These are phyloP conservation scores for Solanum corneliomulleri DNA, from an alignment of 257 asterid species.

Conservation along the genomic window DNA sequence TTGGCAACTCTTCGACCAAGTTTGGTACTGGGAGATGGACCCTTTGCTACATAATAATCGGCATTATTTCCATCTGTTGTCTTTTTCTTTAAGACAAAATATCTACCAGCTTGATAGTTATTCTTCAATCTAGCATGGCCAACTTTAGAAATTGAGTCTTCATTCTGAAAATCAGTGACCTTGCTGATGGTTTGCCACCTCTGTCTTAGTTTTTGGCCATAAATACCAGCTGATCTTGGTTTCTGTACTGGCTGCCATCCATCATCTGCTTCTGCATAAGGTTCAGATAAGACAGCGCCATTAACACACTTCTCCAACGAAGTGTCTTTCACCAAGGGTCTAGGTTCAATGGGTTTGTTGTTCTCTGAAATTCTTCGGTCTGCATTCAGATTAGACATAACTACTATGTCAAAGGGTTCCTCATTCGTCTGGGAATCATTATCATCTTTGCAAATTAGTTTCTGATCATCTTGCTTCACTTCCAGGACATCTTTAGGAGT, in stretches of 20 bases:
- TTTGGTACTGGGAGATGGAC: conserved; percentile 42
- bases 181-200: conserved; percentile 52
- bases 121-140: conserved; percentile 46
- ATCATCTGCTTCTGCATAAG: conserved; percentile 72
- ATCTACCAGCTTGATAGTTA: conserved; percentile 48
- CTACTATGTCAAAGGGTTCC: conserved; percentile 17
- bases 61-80: conserved; percentile 53
- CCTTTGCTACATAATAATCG: conserved; percentile 72
- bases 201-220: conserved; percentile 62
- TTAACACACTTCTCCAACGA: conserved; percentile 14
- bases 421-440: conserved; percentile 16
- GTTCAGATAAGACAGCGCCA: conserved; percentile 32
- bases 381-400: conserved; percentile 26
- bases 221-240: conserved; percentile 64
- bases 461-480: conserved; percentile 39
- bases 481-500: conserved; percentile 22
- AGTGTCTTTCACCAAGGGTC: conserved; percentile 26
- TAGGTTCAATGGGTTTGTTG: conserved; percentile 15
- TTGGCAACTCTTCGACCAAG: conserved; percentile 59
- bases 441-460: conserved; percentile 26
- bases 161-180: conserved; percentile 55
- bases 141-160: conserved; percentile 46
- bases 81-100: conserved; percentile 57
- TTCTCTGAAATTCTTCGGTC: conserved; percentile 21
- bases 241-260: conserved; percentile 97